Evolutionary conservation across 306 rosid species (phyloP), one percentile per base, ranked within the genome.

Genomic region (Luffa aegyptiaca): DNA sequence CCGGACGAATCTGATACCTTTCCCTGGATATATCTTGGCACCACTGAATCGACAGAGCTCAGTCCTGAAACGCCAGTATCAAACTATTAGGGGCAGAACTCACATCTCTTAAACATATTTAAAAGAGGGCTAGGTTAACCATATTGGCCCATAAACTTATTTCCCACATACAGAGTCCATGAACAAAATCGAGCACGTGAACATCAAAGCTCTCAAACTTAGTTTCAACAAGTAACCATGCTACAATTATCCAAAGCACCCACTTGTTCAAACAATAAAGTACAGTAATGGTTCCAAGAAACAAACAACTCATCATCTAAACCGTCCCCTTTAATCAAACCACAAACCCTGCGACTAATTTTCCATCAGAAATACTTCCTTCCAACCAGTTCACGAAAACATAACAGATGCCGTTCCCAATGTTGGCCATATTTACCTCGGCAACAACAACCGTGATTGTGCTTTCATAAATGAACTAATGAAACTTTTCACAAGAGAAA

Each of bases 41-140:
- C 97, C 98, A 31, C 98, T 93, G 79, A 93, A 93, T 12, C 97
- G 93, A 79, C 97, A 93, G 16, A 93, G 91, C 14, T 93, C 98
- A 0, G 98, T 93, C 88, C 97, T 93, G 83, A 68, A 41, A 81
- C 31, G 16, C 69, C 63, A 84, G 84, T 2, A 83, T 0, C 58
- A 76, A 48, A 64, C 5, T 17, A 7, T 76, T 35, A 35, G 21
- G 18, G 3, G 6, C 36, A 57, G 45, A 17, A 18, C 44, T 44
- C 31, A 12, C 10, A 39, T 14, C 31, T 53, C n/a, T 5, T 62
- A 56, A 41, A n/a, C 5, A 21, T 5, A 42, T 37, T 51, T 1
- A 83, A 31, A 68, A 21, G 3, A 17, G 5, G 6, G 20, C 58
- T 6, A 62, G 17, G 16, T 31, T 33, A 44, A 63, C 4, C 45